phyloP scores from a whole-genome alignment of 2,329 filamentous ascomycete species.

The Fusarium sp. region DNA sequence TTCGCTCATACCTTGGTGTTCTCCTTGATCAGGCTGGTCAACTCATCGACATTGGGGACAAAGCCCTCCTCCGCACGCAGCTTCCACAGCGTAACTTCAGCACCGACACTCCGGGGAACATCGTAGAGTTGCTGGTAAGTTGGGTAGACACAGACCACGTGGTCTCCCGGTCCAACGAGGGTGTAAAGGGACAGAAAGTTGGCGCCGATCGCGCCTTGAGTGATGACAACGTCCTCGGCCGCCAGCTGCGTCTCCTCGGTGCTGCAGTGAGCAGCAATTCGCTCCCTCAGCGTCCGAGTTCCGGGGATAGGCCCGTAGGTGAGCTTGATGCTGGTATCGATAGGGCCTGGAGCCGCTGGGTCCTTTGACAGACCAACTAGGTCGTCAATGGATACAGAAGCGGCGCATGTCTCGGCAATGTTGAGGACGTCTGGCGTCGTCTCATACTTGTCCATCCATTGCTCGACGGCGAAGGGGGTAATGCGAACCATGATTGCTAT shows the following conservation, averaged over 20 bases:
- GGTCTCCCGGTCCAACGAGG: conserved; percentile 78
- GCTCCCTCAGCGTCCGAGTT: conserved; percentile 70
- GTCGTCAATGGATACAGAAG: conserved; percentile 78
- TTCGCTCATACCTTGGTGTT: conserved; percentile 72
- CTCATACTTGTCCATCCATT: conserved; percentile 75
- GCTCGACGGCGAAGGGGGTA: conserved; percentile 75
- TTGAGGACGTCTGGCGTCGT: conserved; percentile 70
- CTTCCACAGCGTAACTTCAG: conserved; percentile 82
- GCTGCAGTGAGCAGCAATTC: conserved; percentile 75
- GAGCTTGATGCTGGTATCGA: conserved; percentile 67
- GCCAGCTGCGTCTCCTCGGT: conserved; percentile 61
- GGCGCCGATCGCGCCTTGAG: conserved; percentile 84
- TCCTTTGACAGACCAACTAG: conserved; percentile 70
- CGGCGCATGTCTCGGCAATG: conserved; percentile 83
- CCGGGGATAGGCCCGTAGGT: conserved; percentile 81
- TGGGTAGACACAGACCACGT: conserved; percentile 88
- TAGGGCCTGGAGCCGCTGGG: conserved; percentile 54
- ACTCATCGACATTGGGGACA: conserved; percentile 73
- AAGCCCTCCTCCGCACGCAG: conserved; percentile 73
- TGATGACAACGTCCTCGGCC: conserved; percentile 77
- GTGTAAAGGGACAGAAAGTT: conserved; percentile 85
- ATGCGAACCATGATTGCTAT: conserved; percentile 64
- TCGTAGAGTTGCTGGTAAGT: conserved; percentile 88
- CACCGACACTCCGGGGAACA: conserved; percentile 79
- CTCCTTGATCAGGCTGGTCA: conserved; percentile 72